Conservation (phyloP, 352 stramenopile genomes). For the Phytophthora brassicae region DNA sequence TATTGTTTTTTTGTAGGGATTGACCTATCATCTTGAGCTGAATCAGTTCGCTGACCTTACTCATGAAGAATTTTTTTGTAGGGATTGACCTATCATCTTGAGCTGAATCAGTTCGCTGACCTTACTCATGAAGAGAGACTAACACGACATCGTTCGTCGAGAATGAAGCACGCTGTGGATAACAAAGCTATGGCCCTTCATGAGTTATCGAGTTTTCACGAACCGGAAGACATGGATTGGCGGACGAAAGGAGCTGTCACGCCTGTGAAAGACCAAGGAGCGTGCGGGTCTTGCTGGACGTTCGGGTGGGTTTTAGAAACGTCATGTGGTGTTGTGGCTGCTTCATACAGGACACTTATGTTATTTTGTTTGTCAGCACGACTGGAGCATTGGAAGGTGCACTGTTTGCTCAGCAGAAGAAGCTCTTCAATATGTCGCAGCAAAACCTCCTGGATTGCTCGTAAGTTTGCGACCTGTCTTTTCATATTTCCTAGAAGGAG, state of each 20-base stretch:
- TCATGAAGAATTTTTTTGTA: conserved; percentile 40
- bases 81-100: conserved; percentile 75
- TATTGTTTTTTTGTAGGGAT: conserved; percentile 44
- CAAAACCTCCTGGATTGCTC: conserved; percentile 92
- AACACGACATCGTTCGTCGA: conserved; percentile 42
- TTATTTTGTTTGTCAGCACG: conserved; percentile 43
- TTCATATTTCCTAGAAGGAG: not conserved
- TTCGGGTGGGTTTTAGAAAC: conserved; percentile 55
- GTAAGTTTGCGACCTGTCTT: conserved; percentile 30
- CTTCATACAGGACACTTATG: conserved; percentile 6
- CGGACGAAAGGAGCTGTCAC: conserved; percentile 84
- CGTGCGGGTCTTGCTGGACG: conserved; percentile 92
- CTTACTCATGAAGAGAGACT: conserved; percentile 71
- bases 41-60: conserved; percentile 87
- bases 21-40: conserved; percentile 74
- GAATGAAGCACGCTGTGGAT: conserved; percentile 54
- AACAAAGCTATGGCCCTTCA: conserved; percentile 63
- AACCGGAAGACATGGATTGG: conserved; percentile 86
- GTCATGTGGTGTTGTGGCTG: not conserved
- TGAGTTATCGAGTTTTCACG: conserved; percentile 32
- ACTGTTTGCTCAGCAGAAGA: conserved; percentile 69
- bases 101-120: conserved; percentile 85
- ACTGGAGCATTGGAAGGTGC: conserved; percentile 80
- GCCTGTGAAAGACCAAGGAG: conserved; percentile 90
- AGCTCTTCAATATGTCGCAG: conserved; percentile 84